phyloP scores from a whole-genome alignment of 352 stramenopile species.

The Phytophthora agathidicida region DNA sequence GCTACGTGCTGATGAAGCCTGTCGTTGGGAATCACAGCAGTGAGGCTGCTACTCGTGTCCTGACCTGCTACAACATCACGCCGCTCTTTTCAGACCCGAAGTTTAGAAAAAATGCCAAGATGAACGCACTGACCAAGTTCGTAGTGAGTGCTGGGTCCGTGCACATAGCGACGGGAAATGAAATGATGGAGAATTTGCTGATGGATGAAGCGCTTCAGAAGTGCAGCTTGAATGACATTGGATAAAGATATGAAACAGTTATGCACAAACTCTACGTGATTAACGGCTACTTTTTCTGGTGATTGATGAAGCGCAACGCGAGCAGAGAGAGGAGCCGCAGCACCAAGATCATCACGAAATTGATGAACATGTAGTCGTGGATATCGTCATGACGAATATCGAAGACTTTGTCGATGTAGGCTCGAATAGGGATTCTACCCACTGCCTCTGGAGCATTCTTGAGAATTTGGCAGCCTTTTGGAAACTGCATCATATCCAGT shows the following conservation, averaged over 20 bases:
- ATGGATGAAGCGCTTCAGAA: constrained; percentile 12
- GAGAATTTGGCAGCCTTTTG: constrained; percentile 39
- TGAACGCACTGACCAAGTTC: constrained; percentile 45
- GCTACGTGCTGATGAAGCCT: constrained; percentile 18
- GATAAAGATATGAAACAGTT: too few relatives aligned
- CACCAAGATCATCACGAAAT: constrained; percentile 40
- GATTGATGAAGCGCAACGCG: constrained; percentile 52
- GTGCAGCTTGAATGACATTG: neutral
- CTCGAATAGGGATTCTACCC: constrained; percentile 32
- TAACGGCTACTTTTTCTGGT: constrained; percentile 60
- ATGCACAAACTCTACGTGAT: too few relatives aligned
- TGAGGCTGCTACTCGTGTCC: constrained; percentile 13
- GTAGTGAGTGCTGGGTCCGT: constrained; percentile 38
- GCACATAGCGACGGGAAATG: constrained; percentile 42
- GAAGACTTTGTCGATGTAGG: constrained; percentile 43
- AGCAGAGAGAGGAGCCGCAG: constrained; percentile 51
- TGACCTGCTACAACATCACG: constrained; percentile 52
- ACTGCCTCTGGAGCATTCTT: constrained; percentile 27
- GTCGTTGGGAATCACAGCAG: neutral
- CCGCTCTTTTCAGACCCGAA: constrained; percentile 41
- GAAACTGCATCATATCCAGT: constrained; percentile 24
- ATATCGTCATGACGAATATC: constrained; percentile 43
- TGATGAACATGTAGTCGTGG: constrained; percentile 37
- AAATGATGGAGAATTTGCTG: constrained; percentile 52
- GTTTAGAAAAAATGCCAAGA: constrained; percentile 25